Evolutionary conservation across 2,329 filamentous ascomycete genomes (phyloP).

Genomic region (Beauveria sp.): DNA sequence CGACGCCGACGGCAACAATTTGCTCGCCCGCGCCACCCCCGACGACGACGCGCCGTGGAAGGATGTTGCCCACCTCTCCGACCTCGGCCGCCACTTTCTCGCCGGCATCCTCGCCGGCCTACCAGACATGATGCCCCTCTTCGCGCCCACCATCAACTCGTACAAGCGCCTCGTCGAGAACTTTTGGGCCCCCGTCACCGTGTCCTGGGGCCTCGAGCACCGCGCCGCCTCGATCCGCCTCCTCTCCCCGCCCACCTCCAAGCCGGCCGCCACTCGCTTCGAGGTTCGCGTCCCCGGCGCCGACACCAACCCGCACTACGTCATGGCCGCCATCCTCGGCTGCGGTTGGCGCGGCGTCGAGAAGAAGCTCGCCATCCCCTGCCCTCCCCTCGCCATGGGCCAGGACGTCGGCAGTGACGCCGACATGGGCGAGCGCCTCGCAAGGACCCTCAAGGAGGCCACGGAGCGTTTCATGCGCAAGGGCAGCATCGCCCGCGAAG

Average conservation of each 20-base stretch:
- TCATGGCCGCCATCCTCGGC: constrained; percentile 77
- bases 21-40: constrained; percentile 65
- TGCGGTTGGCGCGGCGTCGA: constrained; percentile 88
- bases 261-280: constrained; percentile 79
- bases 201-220: constrained; percentile 95
- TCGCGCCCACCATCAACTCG: constrained; percentile 92
- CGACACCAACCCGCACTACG: constrained; percentile 82
- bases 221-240: constrained; percentile 84
- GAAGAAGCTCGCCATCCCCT: constrained; percentile 77
- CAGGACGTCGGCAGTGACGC: constrained; percentile 66
- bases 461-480: constrained; percentile 67
- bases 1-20: constrained; percentile 71
- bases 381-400: constrained; percentile 77
- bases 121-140: constrained; percentile 89
- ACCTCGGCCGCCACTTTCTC: constrained; percentile 86
- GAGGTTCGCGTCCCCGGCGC: constrained; percentile 93
- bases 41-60: constrained; percentile 66
- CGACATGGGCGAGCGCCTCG: constrained; percentile 70
- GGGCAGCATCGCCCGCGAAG: constrained; percentile 83
- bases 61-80: constrained; percentile 74
- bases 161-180: constrained; percentile 98
- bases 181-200: constrained; percentile 97
- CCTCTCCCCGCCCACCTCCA: constrained; percentile 80
- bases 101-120: constrained; percentile 83
- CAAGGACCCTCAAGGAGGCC: constrained; percentile 80